A percentile compares a stretch with the other conserved stretches of the same genome.
These are phyloP conservation scores for Boletellus ananas DNA, from an alignment of 768 basidiomycete species.

Conservation along the genomic window DNA sequence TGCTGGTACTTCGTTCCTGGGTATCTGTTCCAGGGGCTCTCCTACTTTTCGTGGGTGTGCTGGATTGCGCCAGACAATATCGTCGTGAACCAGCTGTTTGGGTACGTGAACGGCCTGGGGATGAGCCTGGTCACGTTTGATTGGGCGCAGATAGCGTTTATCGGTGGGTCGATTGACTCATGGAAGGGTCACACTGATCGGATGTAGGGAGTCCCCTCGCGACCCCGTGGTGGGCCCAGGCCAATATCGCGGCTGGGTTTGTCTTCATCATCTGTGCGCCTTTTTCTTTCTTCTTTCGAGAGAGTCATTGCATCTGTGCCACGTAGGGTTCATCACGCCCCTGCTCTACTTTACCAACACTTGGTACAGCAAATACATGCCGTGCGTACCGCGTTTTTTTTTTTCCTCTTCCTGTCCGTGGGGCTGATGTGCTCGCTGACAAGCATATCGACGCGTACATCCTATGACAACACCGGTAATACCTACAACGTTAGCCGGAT, in stretches of 20 bases:
- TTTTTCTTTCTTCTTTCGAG: slow-evolving; percentile 34
- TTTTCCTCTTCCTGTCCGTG: neutral
- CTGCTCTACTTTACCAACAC: slow-evolving; percentile 65
- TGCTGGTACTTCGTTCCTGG: slow-evolving; percentile 64
- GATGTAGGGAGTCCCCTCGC: slow-evolving; percentile 50
- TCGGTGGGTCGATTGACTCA: slow-evolving; percentile 13
- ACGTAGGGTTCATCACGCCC: slow-evolving; percentile 54
- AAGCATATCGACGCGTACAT: slow-evolving; percentile 58
- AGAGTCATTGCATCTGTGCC: slow-evolving; percentile 45
- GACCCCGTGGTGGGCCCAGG: slow-evolving; percentile 82
- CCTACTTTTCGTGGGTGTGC: slow-evolving; percentile 56
- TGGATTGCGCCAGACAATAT: slow-evolving; percentile 73
- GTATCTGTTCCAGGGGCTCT: slow-evolving; percentile 65
- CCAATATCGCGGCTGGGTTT: slow-evolving; percentile 61
- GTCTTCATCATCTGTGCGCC: slow-evolving; percentile 62
- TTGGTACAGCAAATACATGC: slow-evolving; percentile 56
- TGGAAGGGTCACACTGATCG: neutral
- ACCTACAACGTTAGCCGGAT: slow-evolving; percentile 58
- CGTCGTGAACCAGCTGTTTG: slow-evolving; percentile 72
- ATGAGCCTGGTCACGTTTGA: slow-evolving; percentile 81
- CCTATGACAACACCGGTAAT: slow-evolving; percentile 60
- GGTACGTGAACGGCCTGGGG: slow-evolving; percentile 49
- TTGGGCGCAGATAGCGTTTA: slow-evolving; percentile 62
- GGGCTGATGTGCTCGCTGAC: neutral
- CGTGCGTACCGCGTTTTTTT: slow-evolving; percentile 32